Evolutionary conservation across 148 eudicot genomes (phyloP), one percentile per base, ranked within the genome.

Genomic region (Talinum fruticosum): DNA sequence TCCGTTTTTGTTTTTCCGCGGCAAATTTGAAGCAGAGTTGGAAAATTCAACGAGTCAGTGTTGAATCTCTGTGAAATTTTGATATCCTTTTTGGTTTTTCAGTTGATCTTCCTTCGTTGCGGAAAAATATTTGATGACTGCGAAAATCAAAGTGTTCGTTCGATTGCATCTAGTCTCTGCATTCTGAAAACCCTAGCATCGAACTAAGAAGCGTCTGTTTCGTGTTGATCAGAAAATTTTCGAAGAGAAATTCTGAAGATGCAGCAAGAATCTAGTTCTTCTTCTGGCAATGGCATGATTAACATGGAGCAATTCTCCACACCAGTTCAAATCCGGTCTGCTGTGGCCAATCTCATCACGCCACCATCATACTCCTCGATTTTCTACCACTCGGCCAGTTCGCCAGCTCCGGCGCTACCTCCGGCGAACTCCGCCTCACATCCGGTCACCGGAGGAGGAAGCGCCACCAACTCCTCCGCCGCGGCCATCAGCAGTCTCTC

Each of bases 321-420:
- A 6, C 24, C 72, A 6, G 32, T 66, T 19, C 79, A 68, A 69
- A 33, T 6, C 21, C 44, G 64, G 30, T 23, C 72, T 5, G 32
- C 78, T 19, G 21, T 51, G 36, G 54, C 78, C 4, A 71, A 82
- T 51, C 49, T 78, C 23, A 78, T 33, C n/a, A 19, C 23, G 57
- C 75, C 82, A 2, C 66, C 66, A 10, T 75, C 82, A 0, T 83
- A 75, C 76, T 79, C 85, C 36, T 71, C 85, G 6, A 76, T 75
- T 37, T 83, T 78, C 77, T 75, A 65, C 69, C 79, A 69, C 75
- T 41, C 71, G 38, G n/a, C 73, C 14, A 28, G 30, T 10, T 62
- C 33, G 5, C 10, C 34, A 8, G n/a, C 64, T 21, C 62, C 70
- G 23, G 18, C 71, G 2, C 24, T 76, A 26, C 45, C 80, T 47